Conservation (phyloP, 75 land plant species). For the Chamaecyparis obtusa region DNA sequence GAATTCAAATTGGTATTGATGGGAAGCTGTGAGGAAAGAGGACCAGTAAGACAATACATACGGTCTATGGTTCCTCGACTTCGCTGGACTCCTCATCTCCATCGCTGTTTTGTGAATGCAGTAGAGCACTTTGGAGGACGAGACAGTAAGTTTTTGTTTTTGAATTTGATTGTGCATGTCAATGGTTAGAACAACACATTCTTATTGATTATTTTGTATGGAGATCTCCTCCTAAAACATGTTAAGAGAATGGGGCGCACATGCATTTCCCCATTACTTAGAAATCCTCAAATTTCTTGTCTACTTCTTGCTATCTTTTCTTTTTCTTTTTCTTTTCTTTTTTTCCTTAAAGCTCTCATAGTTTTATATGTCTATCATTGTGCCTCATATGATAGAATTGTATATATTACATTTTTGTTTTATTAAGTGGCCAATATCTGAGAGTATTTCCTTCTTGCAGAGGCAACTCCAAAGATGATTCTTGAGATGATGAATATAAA, state of each 20-base stretch:
- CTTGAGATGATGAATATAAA: constrained; percentile 47
- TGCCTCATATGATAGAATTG: neutral
- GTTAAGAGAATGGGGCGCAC: neutral
- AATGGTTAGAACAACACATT: no score
- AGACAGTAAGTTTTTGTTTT: constrained; percentile 42
- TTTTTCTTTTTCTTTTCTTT: no score
- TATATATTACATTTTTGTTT: neutral
- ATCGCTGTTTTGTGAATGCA: constrained; percentile 62
- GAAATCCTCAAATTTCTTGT: neutral
- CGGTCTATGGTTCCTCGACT: constrained; percentile 72
- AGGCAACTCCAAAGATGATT: constrained; percentile 53
- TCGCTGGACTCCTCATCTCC: constrained; percentile 84
- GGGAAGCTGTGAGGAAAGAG: constrained; percentile 19
- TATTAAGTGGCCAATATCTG: neutral
- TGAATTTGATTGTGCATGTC: no score
- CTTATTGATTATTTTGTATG: no score
- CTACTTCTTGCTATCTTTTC: no score
- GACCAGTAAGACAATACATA: constrained; percentile 58
- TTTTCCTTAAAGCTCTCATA: no score
- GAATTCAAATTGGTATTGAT: neutral
- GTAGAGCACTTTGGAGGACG: constrained; percentile 78
- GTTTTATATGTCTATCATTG: no score
- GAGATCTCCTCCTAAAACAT: no score
- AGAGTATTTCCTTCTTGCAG: constrained; percentile 18
- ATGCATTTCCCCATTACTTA: no score